Evolutionary conservation across 176 grass and related monocot genomes (phyloP).

Genomic region (Hsuehochloa calcarea): DNA sequence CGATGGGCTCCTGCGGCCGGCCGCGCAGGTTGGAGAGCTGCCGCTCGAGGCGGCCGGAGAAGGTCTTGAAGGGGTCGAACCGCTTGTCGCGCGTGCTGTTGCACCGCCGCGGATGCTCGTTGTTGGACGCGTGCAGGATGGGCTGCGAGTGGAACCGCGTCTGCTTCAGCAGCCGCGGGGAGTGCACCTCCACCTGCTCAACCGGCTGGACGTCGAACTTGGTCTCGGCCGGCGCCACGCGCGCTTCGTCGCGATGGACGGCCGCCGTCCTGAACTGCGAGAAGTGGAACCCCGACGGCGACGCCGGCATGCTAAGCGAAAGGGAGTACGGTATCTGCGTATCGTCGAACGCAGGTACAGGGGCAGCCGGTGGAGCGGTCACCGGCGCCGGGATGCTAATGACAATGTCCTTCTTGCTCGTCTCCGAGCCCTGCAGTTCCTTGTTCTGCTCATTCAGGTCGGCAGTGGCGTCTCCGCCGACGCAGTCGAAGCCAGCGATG

Average conservation of each 20-base stretch:
- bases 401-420: conserved; percentile 9
- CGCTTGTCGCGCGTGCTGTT: conserved; percentile 48
- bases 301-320: conserved; percentile 65
- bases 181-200: not conserved
- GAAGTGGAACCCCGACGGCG: conserved; percentile 70
- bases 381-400: conserved; percentile 41
- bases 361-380: not conserved
- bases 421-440: not conserved
- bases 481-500: conserved; percentile 54
- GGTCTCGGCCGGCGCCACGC: not conserved
- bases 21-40: conserved; percentile 88
- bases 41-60: conserved; percentile 78
- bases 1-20: conserved; percentile 38
- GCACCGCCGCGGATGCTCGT: conserved; percentile 1
- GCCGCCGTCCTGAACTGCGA: conserved; percentile 36
- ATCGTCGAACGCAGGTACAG: not conserved
- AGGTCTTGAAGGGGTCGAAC: conserved; percentile 92
- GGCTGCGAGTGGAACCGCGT: conserved; percentile 69
- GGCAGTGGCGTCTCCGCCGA: not conserved
- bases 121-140: conserved; percentile 29
- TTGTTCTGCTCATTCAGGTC: conserved; percentile 1
- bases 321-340: conserved; percentile 31
- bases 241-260: not conserved
- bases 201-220: not conserved
- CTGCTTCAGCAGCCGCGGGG: conserved; percentile 44